Evolutionary conservation across 495 filamentous ascomycete genomes (phyloP).

Genomic region (Chaetomium fimeti): DNA sequence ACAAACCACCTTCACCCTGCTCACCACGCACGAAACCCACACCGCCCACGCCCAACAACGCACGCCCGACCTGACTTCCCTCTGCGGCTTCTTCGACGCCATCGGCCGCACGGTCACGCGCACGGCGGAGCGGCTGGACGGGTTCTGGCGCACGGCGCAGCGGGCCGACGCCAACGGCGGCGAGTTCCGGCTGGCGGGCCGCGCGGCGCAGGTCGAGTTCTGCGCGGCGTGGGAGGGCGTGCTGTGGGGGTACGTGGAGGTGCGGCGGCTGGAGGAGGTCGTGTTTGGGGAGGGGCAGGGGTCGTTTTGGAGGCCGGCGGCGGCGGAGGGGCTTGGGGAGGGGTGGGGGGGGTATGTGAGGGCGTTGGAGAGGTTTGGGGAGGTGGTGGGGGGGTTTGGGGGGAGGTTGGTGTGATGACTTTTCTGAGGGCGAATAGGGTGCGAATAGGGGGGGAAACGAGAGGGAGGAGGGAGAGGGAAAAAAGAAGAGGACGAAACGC

Average conservation of each 20-base stretch:
- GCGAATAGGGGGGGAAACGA: background rate
- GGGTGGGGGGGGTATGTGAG: background rate
- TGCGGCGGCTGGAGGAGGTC: background rate
- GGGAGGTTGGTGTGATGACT: background rate
- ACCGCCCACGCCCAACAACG: background rate
- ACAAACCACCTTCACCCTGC: background rate
- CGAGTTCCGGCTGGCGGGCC: background rate
- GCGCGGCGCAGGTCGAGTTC: background rate
- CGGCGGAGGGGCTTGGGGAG: background rate
- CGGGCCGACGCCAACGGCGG: background rate
- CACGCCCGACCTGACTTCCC: background rate
- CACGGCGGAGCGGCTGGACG: background rate
- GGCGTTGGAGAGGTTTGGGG: conserved; percentile 1
- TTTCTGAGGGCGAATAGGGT: background rate
- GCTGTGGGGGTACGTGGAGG: background rate
- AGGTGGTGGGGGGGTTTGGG: background rate
- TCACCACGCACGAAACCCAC: background rate
- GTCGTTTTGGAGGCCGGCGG: no score
- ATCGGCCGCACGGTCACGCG: background rate
- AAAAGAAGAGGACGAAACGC: conserved; percentile 19
- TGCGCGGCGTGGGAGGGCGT: conserved; percentile 6
- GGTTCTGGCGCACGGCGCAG: background rate
- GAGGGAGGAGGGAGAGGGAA: background rate
- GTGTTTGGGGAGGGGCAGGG: background rate
- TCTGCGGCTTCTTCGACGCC: background rate